These are phyloP conservation scores for Podila epigama DNA, from an alignment of 192 early-diverging fungal species.

Conservation along the genomic window DNA sequence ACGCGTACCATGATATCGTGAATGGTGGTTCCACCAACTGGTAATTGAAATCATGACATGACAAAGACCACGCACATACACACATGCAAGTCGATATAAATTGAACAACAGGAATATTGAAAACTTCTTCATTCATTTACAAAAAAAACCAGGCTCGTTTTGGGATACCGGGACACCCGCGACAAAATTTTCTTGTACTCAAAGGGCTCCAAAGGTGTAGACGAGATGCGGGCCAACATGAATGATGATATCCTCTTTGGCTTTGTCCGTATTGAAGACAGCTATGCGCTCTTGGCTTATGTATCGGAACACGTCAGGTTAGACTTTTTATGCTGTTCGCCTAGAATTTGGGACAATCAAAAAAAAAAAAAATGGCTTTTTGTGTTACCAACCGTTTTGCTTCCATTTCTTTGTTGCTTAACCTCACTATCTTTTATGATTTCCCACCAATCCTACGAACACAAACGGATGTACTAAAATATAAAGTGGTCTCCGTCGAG, in stretches of 20 bases:
- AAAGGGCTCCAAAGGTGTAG: constrained; percentile 59
- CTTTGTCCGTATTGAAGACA: constrained; percentile 63
- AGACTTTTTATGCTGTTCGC: not conserved
- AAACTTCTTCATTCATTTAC: not conserved
- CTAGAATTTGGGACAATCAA: too few relatives aligned
- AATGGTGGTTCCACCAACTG: constrained; percentile 61
- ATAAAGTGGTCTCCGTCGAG: constrained; percentile 38
- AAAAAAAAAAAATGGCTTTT: too few relatives aligned
- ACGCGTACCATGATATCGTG: constrained; percentile 61
- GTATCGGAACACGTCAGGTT: constrained; percentile 71
- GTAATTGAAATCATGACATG: constrained; percentile 35
- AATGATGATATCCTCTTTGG: constrained; percentile 66
- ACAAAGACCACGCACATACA: not conserved
- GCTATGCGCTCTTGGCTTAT: constrained; percentile 61
- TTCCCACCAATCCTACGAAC: not conserved
- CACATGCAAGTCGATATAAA: not conserved
- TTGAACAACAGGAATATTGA: not conserved
- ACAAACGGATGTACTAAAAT: not conserved
- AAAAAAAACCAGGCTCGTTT: constrained; percentile 65
- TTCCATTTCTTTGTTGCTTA: too few relatives aligned
- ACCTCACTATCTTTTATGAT: not conserved
- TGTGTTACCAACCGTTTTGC: too few relatives aligned
- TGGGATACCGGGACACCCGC: constrained; percentile 70
- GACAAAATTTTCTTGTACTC: constrained; percentile 68
- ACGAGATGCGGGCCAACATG: constrained; percentile 59